Base-by-base conservation (phyloP, 805 yeast genomes). In the Metschnikowia gelsemii region DNA sequence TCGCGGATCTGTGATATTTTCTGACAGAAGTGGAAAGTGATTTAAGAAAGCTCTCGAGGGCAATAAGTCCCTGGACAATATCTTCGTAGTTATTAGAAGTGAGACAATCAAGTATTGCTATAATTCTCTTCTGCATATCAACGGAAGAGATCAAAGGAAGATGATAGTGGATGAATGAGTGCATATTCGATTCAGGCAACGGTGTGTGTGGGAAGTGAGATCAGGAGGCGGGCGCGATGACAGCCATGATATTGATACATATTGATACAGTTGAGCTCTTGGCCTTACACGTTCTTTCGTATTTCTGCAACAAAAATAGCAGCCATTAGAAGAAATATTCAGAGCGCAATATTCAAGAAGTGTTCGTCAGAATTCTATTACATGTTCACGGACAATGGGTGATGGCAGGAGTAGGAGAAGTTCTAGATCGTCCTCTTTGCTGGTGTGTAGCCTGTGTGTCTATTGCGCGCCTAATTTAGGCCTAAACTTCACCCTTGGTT, bases 11-110 rank as follows among this genome's bases (percentile, higher is more conserved):
- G 19, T 46, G 50, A 8, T 28, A 35, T n/a, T 25, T 32, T 16
- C 40, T 40, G 8, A 46, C 42, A 3, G 49, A 36, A n/a, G 54
- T 45, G 13, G 45, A 45, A 16, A 50, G 35, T 4, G 41, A 25
- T 16, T 20, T 28, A 18, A 51, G 48, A 9, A 45, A 32, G 14
- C 16, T 25, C 19, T 48, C 52, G 11, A 51, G 38, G 5, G 38
- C 12, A 4, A 25, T 31, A 14, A 50, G 35, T 4, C 51, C 49
- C 5, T 27, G 33, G 4, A n/a, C 28, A 9, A 49, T 43, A 13
- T 38, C 38, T 11, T 23, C 13, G 14, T 24, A 12, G n/a, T 38
- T 26, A 8, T 24, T 35, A 3, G 50, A 47, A 14, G 28, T 24
- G 11, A 51, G 44, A 13, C 19, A 16, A 3, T 44, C 45, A 3